Base-by-base conservation (phyloP, 352 stramenopile species). In the Globisporangium uncinulatum region DNA sequence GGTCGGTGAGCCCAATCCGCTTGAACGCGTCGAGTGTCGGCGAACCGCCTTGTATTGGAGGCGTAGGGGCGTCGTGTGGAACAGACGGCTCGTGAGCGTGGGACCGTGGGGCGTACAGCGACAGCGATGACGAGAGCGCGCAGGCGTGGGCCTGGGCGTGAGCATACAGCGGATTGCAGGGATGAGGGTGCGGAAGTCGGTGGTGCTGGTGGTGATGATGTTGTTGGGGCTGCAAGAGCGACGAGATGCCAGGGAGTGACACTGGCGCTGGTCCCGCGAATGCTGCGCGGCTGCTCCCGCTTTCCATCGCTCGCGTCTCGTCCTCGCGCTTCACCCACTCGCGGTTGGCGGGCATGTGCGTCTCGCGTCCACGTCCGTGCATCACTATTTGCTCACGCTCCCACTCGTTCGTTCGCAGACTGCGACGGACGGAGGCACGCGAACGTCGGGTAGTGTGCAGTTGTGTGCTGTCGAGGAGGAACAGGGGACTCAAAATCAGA, bases 21-120 rank as follows among this genome's bases (percentile, higher is more conserved):
- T 56, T 56, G 37, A 56, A 56, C 37, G 20, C 51, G 21, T 47
- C 51, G 17, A 56, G 37, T 8, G 14, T 46, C 7, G 51, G 51
- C 21, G 51, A 56, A 11, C 29, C 31, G 37, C 21, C 41, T 13
- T 15, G 51, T 20, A 21, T 34, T 19, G 6, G 19, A 20, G 24
- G n/a, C n/a, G n/a, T n/a, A n/a, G n/a, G n/a, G n/a, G n/a, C n/a
- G n/a, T n/a, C n/a, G n/a, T n/a, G n/a, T n/a, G n/a, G n/a, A n/a
- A n/a, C n/a, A n/a, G n/a, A n/a, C n/a, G n/a, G n/a, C n/a, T n/a
- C 46, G 13, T 39, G 21, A 13, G 41, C 8, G 41, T 34, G 45
- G n/a, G 36, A 51, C 46, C 9, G 29, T 42, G 48, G 43, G n/a
- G 43, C 20, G 43, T 48, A 48, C n/a, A 48, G 20, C n/a, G n/a